Conservation (phyloP, 805 yeast genomes). For the Candida awuae region DNA sequence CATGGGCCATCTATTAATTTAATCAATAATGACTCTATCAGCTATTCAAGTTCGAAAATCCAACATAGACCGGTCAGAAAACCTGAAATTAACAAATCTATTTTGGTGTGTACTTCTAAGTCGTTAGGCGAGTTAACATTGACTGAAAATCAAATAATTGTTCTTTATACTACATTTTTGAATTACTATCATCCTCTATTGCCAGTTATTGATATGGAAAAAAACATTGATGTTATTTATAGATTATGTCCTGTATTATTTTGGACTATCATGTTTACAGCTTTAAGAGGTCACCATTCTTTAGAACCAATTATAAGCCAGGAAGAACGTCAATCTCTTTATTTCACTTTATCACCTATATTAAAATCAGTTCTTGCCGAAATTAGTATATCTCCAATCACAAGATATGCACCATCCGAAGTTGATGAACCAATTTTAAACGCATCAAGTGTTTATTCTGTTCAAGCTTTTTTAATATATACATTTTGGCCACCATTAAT, state of each 20-base stretch:
- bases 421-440: constrained; percentile 76
- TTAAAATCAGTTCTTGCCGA: constrained; percentile 77
- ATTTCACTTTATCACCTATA: constrained; percentile 55
- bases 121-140: constrained; percentile 61
- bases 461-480: constrained; percentile 82
- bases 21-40: neutral
- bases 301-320: constrained; percentile 16
- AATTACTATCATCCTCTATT: constrained; percentile 74
- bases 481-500: constrained; percentile 96
- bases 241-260: constrained; percentile 79
- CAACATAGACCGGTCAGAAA: constrained; percentile 19
- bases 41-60: constrained; percentile 13
- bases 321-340: constrained; percentile 31
- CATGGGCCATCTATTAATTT: neutral
- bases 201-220: constrained; percentile 76
- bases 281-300: constrained; percentile 55
- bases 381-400: constrained; percentile 82
- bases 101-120: constrained; percentile 54
- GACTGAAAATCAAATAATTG: constrained; percentile 50
- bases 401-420: constrained; percentile 72
- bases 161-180: constrained; percentile 62
- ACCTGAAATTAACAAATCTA: constrained; percentile 18
- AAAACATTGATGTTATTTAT: constrained; percentile 78
- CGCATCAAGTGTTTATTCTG: constrained; percentile 87
- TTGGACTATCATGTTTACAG: constrained; percentile 88